A percentile compares a stretch with the other conserved stretches of the same genome.
These are phyloP conservation scores for Penicillium canariense DNA, from an alignment of 495 filamentous ascomycete genomes.

Conservation along the genomic window DNA sequence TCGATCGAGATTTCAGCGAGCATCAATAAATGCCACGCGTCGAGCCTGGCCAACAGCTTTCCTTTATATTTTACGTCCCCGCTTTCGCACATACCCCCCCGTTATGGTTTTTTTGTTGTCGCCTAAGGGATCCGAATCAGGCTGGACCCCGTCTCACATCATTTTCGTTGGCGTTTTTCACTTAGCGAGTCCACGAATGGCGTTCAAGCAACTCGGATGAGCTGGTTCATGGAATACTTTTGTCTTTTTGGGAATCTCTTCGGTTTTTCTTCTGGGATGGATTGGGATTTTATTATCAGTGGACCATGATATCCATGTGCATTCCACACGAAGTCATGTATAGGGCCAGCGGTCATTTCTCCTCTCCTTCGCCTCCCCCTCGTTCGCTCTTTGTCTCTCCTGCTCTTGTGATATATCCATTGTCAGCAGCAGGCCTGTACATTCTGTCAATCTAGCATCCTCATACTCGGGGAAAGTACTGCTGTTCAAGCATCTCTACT, in stretches of 20 bases:
- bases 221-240: conserved; percentile 7
- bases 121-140: conserved; percentile 1
- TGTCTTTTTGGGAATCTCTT: background rate
- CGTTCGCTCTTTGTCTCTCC: background rate
- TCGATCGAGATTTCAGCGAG: conserved; percentile 19
- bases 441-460: conserved; percentile 23
- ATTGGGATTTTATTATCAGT: conserved; percentile 4
- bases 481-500: conserved; percentile 8
- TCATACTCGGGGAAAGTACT: conserved; percentile 6
- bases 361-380: background rate
- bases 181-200: conserved; percentile 29
- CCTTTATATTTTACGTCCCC: conserved; percentile 5
- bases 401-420: conserved; percentile 12
- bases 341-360: background rate
- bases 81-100: conserved; percentile 19
- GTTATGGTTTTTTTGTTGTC: background rate
- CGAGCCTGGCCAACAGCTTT: conserved; percentile 44
- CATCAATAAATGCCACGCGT: conserved; percentile 24
- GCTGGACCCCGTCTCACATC: background rate
- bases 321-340: conserved; percentile 13
- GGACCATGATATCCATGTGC: conserved; percentile 4
- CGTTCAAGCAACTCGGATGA: conserved; percentile 22
- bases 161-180: conserved; percentile 19
- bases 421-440: conserved; percentile 20
- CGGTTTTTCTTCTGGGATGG: conserved; percentile 4